Base-by-base conservation (phyloP, 148 eudicot genomes). In the Bassia scoparia region DNA sequence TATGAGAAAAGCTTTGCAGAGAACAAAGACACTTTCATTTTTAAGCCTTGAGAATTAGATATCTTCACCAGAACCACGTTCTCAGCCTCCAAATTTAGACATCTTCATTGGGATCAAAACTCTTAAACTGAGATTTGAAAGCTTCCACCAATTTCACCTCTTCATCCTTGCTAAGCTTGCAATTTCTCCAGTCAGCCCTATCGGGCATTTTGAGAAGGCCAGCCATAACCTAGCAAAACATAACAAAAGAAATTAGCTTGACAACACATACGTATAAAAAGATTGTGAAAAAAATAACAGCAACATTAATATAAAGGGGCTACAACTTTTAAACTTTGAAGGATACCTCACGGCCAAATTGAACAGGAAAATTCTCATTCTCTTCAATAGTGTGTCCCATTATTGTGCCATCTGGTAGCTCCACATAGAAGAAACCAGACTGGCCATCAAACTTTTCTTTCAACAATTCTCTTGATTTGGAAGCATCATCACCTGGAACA, bases 121-220 rank as follows among this genome's bases (percentile, higher is more conserved):
- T 59, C 76, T 79, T 81, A 71, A 88, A 94, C 63, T 75, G 81
- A 55, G 68, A 81, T 84, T 89, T 95, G 56, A 95, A 91, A 44
- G 71, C 56, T 74, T 90, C 96, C 3, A 80, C 89, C 89, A 88
- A 80, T 80, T 78, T 81, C 52, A 82, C 79, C 81, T 95, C 98
- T 77, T 95, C 98, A 48, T 89, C 98, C 82, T 91, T 91, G 80
- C 82, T 83, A 55, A 88, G 86, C 82, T 91, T 86, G 78, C 93
- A 91, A 74, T 95, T 91, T 70, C 96, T 88, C 98, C 98, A 95
- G 70, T 95, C 97, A 69, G 97, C 97, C 74, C 82, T 95, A 69
- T 95, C 96, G 7, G 98, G 92, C 71, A 89, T 85, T 78, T 95
- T 95, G 75, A 95, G 83, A 78, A 95, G 83, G 70, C 97, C 98